Percentiles rank a stretch among this genome's conserved stretches.
Conservation (phyloP, 1,139 yeast genomes). For the Suhomyces kunorum region DNA sequence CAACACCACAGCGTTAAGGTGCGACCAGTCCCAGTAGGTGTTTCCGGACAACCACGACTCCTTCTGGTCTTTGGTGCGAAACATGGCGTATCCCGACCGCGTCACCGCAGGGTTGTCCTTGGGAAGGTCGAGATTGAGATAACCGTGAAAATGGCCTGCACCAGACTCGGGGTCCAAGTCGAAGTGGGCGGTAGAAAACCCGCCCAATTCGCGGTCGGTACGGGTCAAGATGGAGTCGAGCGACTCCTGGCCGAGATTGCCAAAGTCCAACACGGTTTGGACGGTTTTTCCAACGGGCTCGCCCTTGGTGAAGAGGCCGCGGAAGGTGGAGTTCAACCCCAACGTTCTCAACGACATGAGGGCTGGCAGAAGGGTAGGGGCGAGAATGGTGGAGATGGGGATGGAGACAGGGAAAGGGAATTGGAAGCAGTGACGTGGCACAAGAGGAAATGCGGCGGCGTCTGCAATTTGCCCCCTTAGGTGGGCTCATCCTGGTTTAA, state of each 20-base stretch:
- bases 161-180: constrained; percentile 35
- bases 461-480: neutral
- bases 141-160: constrained; percentile 68
- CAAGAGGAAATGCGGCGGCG: neutral
- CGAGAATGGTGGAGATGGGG: neutral
- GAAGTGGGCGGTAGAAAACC: constrained; percentile 67
- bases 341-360: constrained; percentile 47
- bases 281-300: constrained; percentile 33
- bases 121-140: constrained; percentile 73
- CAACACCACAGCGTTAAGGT: constrained; percentile 58
- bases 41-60: constrained; percentile 51
- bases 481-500: constrained; percentile 5
- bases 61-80: constrained; percentile 67
- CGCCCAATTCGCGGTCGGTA: constrained; percentile 75
- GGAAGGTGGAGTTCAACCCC: constrained; percentile 41
- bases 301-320: constrained; percentile 39
- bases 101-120: constrained; percentile 66
- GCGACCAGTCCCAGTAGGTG: constrained; percentile 64
- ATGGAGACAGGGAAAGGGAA: neutral
- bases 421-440: neutral
- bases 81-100: constrained; percentile 85
- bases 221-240: constrained; percentile 56
- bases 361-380: neutral
- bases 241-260: constrained; percentile 39
- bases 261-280: constrained; percentile 58